These are phyloP conservation scores for Crithidia acanthocephali DNA, from an alignment of 208 protist species.

Conservation along the genomic window DNA sequence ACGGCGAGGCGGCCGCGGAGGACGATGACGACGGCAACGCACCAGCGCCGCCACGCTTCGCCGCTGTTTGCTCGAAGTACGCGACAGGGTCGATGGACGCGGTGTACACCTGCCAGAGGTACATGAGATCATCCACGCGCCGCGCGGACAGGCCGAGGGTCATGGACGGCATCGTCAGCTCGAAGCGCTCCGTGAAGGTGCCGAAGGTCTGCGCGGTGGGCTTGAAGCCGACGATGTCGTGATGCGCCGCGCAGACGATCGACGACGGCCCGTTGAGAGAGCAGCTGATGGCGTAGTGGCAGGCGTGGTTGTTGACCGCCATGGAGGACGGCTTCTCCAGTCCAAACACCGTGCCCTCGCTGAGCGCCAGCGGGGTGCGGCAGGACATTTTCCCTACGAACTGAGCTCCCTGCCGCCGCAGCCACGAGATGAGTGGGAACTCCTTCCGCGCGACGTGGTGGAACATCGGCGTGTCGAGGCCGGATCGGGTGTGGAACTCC, in stretches of 20 bases:
- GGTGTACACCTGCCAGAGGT: conserved; percentile 89
- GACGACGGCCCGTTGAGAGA: conserved; percentile 71
- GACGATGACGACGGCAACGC: neutral
- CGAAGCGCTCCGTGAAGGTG: conserved; percentile 77
- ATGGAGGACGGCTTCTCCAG: conserved; percentile 50
- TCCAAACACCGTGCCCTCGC: conserved; percentile 68
- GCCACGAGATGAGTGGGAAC: conserved; percentile 84
- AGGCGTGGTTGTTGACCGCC: conserved; percentile 57
- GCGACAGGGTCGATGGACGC: conserved; percentile 64
- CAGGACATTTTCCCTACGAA: conserved; percentile 82
- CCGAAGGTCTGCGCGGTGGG: conserved; percentile 87
- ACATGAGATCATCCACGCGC: conserved; percentile 81
- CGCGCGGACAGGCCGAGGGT: conserved; percentile 78
- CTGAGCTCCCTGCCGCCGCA: conserved; percentile 74
- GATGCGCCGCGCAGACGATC: conserved; percentile 55
- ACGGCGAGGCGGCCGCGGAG: neutral
- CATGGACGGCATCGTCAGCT: conserved; percentile 70
- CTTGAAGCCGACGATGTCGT: conserved; percentile 88
- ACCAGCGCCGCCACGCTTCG: neutral
- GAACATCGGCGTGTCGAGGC: conserved; percentile 57
- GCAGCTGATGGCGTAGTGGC: conserved; percentile 82
- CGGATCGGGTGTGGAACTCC: conserved; percentile 73
- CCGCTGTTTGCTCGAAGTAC: conserved; percentile 39
- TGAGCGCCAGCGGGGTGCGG: conserved; percentile 65
- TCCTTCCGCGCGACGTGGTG: conserved; percentile 61